phyloP scores from a whole-genome alignment of 768 basidiomycete genomes.

The Auricularia sp. region DNA sequence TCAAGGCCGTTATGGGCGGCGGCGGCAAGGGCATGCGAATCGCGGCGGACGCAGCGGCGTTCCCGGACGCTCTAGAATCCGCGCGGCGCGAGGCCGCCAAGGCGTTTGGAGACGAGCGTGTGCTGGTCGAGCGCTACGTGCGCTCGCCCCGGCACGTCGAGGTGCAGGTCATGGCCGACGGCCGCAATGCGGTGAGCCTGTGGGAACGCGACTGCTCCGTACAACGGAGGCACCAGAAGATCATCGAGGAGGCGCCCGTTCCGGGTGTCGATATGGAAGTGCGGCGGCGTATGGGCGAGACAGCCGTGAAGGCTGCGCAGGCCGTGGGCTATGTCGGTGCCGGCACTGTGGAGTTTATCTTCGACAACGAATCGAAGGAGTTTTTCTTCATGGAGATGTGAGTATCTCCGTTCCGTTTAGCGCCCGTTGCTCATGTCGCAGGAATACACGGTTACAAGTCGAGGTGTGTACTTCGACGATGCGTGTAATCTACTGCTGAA shows the following conservation, averaged over 20 bases:
- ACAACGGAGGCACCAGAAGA: constrained; percentile 89
- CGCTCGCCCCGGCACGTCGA: constrained; percentile 83
- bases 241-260: constrained; percentile 91
- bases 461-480: constrained; percentile 28
- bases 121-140: constrained; percentile 85
- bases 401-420: constrained; percentile 14
- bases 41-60: constrained; percentile 55
- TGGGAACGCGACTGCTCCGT: constrained; percentile 95
- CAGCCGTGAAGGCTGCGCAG: constrained; percentile 85
- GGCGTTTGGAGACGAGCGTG: constrained; percentile 76
- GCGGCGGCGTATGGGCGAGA: constrained; percentile 68
- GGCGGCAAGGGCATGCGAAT: constrained; percentile 94
- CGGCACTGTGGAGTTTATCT: constrained; percentile 94
- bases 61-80: constrained; percentile 71
- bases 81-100: constrained; percentile 84
- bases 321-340: constrained; percentile 89
- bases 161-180: constrained; percentile 90
- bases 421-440: constrained; percentile 16
- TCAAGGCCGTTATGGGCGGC: constrained; percentile 94
- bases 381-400: constrained; percentile 98
- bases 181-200: constrained; percentile 72
- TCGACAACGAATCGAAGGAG: constrained; percentile 76
- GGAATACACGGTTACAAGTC: constrained; percentile 80
- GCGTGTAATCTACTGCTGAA: background rate
- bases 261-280: constrained; percentile 75